Base-by-base conservation (phyloP, 176 grass and related monocot genomes). In the Musa acuminata region DNA sequence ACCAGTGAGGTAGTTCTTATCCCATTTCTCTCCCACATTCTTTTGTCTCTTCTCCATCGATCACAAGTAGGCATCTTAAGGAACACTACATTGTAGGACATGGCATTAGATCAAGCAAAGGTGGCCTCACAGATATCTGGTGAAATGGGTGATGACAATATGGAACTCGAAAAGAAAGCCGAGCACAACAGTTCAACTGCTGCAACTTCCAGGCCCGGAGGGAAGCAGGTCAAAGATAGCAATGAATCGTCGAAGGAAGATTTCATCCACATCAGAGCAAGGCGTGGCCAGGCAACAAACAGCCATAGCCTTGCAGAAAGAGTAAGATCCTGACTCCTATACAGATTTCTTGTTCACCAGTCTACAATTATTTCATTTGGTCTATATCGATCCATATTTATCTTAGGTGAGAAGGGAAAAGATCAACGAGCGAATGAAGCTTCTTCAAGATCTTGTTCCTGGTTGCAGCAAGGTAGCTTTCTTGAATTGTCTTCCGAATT, bases 291-390 rank as follows among this genome's bases (percentile, higher is more conserved):
- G 79, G 90, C 90, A 75, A 93, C 90, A 10, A 93, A 89, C 53
- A 93, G 87, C 74, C 90, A 93, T 78, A 89, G 90, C 83, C 90
- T 93, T 76, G 90, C 90, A 52, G 90, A 93, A 93, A 89, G 87
- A 55, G 90, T 93, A 89, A 65, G 53, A 43, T 71, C 62, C 53
- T 5, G 69, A 14, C 19, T 19, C 2, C 54, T 62, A 8, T 53
- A 67, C 7, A 20, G 26, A 14, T 16, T 53, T 12, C 17, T 52
- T 50, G 19, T 58, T 24, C 7, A 52, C 66, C 6, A 11, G 21
- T 35, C 29, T 5, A 5, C 29, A 5, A 4, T 35, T 35, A 35
- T 35, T 35, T 35, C 29, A 5, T 35, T 74, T 35, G 48, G 64
- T 75, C 53, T n/a, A 16, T 21, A 72, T 81, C 11, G 29, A 65